phyloP scores from a whole-genome alignment of 106 monocot species.

The Alisma plantagoaquatica region DNA sequence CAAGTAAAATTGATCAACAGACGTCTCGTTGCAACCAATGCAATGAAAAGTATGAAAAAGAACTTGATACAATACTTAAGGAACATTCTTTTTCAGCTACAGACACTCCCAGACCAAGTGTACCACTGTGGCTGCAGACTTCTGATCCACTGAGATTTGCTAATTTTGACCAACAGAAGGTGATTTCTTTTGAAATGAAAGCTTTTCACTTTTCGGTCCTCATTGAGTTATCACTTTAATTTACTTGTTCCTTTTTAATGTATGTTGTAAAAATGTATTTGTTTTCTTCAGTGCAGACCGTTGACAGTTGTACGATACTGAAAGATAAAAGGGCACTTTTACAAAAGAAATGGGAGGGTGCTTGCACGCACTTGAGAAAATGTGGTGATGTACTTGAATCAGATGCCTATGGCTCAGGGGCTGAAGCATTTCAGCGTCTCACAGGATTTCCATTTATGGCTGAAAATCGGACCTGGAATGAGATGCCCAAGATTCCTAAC shows the following conservation, averaged over 20 bases:
- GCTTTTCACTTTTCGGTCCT: background rate
- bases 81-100: conserved; percentile 18
- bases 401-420: conserved; percentile 1
- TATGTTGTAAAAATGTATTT: conserved; percentile 1
- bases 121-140: conserved; percentile 38
- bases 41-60: conserved; percentile 62
- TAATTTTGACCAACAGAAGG: conserved; percentile 34
- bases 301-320: conserved; percentile 22
- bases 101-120: conserved; percentile 17
- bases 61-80: conserved; percentile 42
- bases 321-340: conserved; percentile 16
- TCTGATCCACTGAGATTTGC: conserved; percentile 16
- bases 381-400: conserved; percentile 8
- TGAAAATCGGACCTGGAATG: conserved; percentile 3
- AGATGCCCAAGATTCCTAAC: background rate
- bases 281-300: conserved; percentile 38
- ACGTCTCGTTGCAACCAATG: conserved; percentile 38
- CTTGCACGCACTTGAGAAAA: conserved; percentile 15
- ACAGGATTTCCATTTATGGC: conserved; percentile 9
- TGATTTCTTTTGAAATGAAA: conserved; percentile 9
- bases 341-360: conserved; percentile 42
- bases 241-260: background rate
- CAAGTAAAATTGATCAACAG: conserved; percentile 21
- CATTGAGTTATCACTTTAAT: background rate
- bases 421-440: conserved; percentile 5